Base-by-base conservation (phyloP, 2,329 filamentous ascomycete species). In the Calonectria naviculata region DNA sequence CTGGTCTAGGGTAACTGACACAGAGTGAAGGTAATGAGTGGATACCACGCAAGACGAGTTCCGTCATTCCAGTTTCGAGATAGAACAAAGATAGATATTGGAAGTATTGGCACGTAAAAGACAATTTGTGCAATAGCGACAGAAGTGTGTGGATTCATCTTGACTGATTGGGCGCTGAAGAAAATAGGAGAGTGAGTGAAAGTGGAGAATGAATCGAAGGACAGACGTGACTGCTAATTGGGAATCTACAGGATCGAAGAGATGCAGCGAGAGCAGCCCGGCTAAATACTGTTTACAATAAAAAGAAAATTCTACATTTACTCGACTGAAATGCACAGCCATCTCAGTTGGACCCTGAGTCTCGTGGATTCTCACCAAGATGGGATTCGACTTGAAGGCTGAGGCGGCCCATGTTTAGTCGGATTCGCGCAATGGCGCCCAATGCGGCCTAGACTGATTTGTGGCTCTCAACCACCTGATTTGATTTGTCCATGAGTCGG, bases 31-130 rank as follows among this genome's bases (percentile, higher is more conserved):
- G 64, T 47, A 5, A 67, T 44, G n/a, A 67, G 64, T 44, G 68
- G 73, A 49, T 71, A 74, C 68, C 73, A 74, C 42, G 72, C 73
- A 42, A 68, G 26, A 10, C 73, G 70, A 28, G 70, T 70, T 15
- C 75, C 65, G 36, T 72, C n/a, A n/a, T 66, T 72, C 75, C 75
- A 76, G n/a, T 66, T 71, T n/a, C 69, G 68, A 6, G 68, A 36
- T 21, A 72, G 65, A 12, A 72, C 46, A 28, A 72, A 75, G 4
- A 68, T 15, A 5, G 70, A 61, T 17, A 72, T 41, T 28, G 73
- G 73, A 10, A 75, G 46, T 15, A 67, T 41, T 3, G 75, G 75
- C 1, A 69, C 49, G 29, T 74, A 76, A 42, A 75, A 74, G 36
- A 75, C 65, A 41, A 74, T 54, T 54, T 76, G 75, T 41, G 69